Percentiles rank a stretch among this genome's conserved stretches.
Evolutionary conservation across 495 filamentous ascomycete genomes (phyloP).

Genomic region (Hypomontagnella submonticulosa): DNA sequence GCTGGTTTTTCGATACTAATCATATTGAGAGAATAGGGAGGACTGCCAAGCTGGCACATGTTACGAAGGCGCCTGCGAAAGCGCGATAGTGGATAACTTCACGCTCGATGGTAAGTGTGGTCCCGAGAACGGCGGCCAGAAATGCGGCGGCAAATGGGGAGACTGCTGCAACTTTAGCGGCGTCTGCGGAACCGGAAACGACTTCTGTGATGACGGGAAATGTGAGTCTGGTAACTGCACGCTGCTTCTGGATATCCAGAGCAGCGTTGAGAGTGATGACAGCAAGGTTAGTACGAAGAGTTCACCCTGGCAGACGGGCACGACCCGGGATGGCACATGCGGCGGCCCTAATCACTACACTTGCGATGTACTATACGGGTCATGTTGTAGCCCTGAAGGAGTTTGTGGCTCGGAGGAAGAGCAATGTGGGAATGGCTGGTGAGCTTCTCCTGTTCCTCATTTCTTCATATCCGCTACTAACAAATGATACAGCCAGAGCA

Average conservation of each 20-base stretch:
- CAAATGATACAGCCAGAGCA: too few relatives aligned
- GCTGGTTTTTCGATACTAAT: not conserved
- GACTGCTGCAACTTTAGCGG: conserved; percentile 47
- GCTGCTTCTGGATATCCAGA: not conserved
- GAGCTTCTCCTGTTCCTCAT: not conserved
- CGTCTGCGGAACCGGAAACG: conserved; percentile 39
- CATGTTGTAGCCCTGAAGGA: not conserved
- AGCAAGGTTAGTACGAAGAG: too few relatives aligned
- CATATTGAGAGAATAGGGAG: conserved; percentile 11
- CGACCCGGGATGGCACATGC: not conserved
- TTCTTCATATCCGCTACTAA: too few relatives aligned
- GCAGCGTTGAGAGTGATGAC: too few relatives aligned
- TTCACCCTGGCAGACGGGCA: not conserved
- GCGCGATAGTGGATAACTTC: conserved; percentile 28
- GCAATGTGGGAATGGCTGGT: conserved; percentile 2
- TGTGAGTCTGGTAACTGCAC: conserved; percentile 37
- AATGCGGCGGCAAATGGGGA: conserved; percentile 45
- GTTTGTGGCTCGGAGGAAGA: not conserved
- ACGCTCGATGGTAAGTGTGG: conserved; percentile 46
- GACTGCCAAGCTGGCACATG: conserved; percentile 49
- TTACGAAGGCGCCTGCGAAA: conserved; percentile 44
- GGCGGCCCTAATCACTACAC: conserved; percentile 1
- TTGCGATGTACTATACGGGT: not conserved
- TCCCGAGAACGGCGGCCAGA: conserved; percentile 22
- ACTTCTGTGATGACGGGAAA: conserved; percentile 28